These are phyloP conservation scores for Obelidium mucronatum DNA, from an alignment of 192 early-diverging fungal species.

Conservation along the genomic window DNA sequence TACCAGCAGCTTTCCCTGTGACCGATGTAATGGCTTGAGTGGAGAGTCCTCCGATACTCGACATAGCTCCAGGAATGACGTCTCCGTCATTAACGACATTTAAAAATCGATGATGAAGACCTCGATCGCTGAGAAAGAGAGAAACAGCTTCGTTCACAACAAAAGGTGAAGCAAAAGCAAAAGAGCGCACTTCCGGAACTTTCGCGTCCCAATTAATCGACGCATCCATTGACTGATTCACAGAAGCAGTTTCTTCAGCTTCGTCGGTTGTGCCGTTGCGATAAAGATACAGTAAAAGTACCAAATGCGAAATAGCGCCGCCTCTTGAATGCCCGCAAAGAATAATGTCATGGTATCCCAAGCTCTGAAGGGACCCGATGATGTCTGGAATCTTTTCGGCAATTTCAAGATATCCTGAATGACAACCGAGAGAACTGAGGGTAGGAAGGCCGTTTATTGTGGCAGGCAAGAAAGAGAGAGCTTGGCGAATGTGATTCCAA, in stretches of 20 bases:
- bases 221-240: constrained; percentile 9
- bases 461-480: constrained; percentile 35
- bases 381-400: constrained; percentile 43
- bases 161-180: constrained; percentile 41
- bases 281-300: constrained; percentile 37
- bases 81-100: constrained; percentile 40
- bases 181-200: constrained; percentile 19
- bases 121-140: constrained; percentile 20
- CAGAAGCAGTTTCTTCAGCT: not conserved
- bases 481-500: constrained; percentile 41
- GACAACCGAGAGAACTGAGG: constrained; percentile 36
- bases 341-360: constrained; percentile 33
- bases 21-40: constrained; percentile 20
- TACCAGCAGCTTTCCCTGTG: constrained; percentile 31
- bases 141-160: constrained; percentile 41
- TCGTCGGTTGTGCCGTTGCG: constrained; percentile 38
- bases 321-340: constrained; percentile 41
- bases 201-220: not conserved
- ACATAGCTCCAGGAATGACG: constrained; percentile 43
- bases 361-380: constrained; percentile 27
- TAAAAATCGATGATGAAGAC: constrained; percentile 35
- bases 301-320: constrained; percentile 39
- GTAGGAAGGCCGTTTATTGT: constrained; percentile 42
- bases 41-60: constrained; percentile 37
- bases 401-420: constrained; percentile 38